These are phyloP conservation scores for Strobilomyces dryophilus DNA, from an alignment of 768 basidiomycete species.

Conservation along the genomic window DNA sequence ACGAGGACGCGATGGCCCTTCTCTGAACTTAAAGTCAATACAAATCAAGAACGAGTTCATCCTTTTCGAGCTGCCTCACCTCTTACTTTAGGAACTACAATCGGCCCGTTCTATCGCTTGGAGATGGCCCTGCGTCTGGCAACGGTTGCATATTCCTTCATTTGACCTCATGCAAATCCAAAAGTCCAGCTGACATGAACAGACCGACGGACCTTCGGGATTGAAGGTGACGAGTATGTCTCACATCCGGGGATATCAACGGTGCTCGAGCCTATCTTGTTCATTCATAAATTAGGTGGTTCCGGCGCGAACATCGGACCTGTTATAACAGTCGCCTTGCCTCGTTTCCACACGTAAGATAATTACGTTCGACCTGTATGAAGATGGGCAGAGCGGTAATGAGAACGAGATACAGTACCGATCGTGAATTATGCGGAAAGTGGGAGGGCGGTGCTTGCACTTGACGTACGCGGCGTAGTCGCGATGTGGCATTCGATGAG, in stretches of 20 bases:
- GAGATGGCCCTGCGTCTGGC: background rate
- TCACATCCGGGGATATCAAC: background rate
- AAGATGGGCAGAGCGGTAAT: constrained; percentile 12
- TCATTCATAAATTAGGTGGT: constrained; percentile 3
- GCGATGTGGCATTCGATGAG: constrained; percentile 7
- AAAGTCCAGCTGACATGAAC: constrained; percentile 3
- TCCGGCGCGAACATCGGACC: constrained; percentile 5
- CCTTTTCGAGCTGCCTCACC: background rate
- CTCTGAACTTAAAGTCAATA: background rate
- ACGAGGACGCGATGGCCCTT: background rate
- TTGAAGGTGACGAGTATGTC: background rate
- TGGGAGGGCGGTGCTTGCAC: constrained; percentile 9
- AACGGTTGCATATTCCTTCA: background rate
- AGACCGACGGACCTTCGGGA: constrained; percentile 4
- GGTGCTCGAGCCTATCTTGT: background rate
- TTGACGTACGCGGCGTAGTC: constrained; percentile 6
- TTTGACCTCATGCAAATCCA: background rate
- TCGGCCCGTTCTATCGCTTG: background rate
- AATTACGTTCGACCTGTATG: constrained; percentile 13
- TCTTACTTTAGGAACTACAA: background rate
- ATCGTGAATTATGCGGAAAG: constrained; percentile 13
- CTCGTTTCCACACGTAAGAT: constrained; percentile 9
- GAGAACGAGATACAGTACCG: too few relatives aligned
- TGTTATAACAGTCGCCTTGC: constrained; percentile 9
- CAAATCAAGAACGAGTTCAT: background rate